These are phyloP conservation scores for Lasiosphaeria ovina DNA, from an alignment of 495 filamentous ascomycete species.

Conservation along the genomic window DNA sequence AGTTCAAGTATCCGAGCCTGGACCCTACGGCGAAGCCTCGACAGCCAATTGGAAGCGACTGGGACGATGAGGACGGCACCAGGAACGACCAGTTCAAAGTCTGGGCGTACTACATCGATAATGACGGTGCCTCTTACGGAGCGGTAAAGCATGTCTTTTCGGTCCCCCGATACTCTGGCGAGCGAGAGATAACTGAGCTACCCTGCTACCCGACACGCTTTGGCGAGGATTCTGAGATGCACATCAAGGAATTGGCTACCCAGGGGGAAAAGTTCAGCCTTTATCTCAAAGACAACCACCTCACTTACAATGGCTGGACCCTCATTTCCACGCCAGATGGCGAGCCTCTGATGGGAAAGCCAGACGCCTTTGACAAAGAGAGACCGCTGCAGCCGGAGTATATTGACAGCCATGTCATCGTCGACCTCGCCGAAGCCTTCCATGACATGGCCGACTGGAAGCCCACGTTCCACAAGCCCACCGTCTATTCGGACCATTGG, in stretches of 20 bases:
- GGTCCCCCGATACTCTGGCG: too few relatives aligned
- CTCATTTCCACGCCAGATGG: conserved; percentile 23
- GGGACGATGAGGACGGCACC: too few relatives aligned
- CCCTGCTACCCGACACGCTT: too few relatives aligned
- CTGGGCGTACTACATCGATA: too few relatives aligned
- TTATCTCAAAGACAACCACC: conserved; percentile 45
- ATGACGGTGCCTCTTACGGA: too few relatives aligned
- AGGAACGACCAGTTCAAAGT: too few relatives aligned
- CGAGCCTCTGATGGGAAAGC: too few relatives aligned
- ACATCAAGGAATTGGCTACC: conserved; percentile 14
- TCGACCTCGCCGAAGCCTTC: conserved; percentile 48
- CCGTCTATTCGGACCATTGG: not conserved
- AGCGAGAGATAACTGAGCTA: too few relatives aligned
- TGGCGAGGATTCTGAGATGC: conserved; percentile 23
- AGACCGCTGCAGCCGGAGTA: conserved; percentile 16
- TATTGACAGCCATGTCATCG: conserved; percentile 48
- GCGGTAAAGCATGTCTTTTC: too few relatives aligned
- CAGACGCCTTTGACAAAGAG: not conserved
- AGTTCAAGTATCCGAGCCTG: too few relatives aligned
- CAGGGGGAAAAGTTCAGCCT: conserved; percentile 28
- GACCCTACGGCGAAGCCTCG: too few relatives aligned
- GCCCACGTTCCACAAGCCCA: conserved; percentile 10
- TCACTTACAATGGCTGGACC: conserved; percentile 45
- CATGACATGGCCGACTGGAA: conserved; percentile 33
- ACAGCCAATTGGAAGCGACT: too few relatives aligned